Conservation (phyloP, 2,329 filamentous ascomycete species). For the Dissoconium aciculare region DNA sequence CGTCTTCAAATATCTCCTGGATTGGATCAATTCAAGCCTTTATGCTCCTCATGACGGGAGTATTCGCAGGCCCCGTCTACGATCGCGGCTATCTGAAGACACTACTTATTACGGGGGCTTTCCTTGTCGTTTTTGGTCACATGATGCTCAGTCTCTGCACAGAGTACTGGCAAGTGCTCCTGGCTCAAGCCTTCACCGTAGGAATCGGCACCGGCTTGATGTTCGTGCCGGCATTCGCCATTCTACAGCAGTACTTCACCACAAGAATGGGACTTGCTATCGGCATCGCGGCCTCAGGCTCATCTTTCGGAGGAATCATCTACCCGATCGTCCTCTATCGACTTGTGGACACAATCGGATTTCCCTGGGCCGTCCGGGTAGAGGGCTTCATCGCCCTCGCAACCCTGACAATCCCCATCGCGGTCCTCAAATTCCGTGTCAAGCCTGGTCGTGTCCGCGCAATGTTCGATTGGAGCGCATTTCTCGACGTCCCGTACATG, state of each 20-base stretch:
- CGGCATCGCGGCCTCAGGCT: constrained; percentile 4
- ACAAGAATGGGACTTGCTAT: constrained; percentile 3
- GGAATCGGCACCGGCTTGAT: constrained; percentile 7
- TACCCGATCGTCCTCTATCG: constrained; percentile 4
- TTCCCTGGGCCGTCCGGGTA: constrained; percentile 38
- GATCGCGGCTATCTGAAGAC: constrained; percentile 34
- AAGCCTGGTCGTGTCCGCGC: constrained; percentile 19
- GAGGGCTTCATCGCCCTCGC: constrained; percentile 31
- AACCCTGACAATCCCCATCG: constrained; percentile 11
- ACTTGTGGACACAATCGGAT: constrained; percentile 28
- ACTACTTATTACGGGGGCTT: constrained; percentile 29
- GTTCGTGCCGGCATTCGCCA: constrained; percentile 5
- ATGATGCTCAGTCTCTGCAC: constrained; percentile 38
- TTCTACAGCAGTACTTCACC: constrained; percentile 6
- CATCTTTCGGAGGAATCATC: constrained; percentile 3
- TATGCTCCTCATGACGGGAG: constrained; percentile 32
- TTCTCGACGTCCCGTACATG: constrained; percentile 23
- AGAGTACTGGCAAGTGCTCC: constrained; percentile 36
- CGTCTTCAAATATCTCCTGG: constrained; percentile 25
- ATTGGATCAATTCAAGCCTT: constrained; percentile 36
- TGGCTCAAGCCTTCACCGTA: constrained; percentile 31
- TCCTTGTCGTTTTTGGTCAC: constrained; percentile 34
- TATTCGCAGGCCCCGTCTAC: constrained; percentile 35
- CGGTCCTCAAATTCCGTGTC: constrained; percentile 5
- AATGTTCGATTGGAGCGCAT: constrained; percentile 20